Percentiles rank a stretch among this genome's conserved stretches.
phyloP scores from a whole-genome alignment of 108 stramenopile genomes.

The Pseudonitzschia delicatissima region DNA sequence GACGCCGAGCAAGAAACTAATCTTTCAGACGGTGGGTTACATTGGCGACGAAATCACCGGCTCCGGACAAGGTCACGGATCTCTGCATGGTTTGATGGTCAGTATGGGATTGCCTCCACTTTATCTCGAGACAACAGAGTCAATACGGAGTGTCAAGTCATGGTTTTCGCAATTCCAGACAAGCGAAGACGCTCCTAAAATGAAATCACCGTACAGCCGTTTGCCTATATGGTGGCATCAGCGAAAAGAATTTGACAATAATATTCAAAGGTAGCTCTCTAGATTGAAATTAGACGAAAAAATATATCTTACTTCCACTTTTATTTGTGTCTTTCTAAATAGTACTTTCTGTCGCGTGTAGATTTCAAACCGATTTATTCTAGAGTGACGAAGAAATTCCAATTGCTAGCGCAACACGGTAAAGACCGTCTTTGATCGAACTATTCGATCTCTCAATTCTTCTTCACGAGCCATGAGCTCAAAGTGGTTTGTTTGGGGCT shows the following conservation, averaged over 20 bases:
- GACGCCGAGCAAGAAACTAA: slow-evolving; percentile 22
- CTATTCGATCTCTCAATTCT: neutral
- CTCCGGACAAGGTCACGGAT: slow-evolving; percentile 27
- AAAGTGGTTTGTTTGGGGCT: slow-evolving; percentile 22
- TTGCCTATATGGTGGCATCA: slow-evolving; percentile 35
- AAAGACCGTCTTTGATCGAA: too few relatives aligned
- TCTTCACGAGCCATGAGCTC: slow-evolving; percentile 27
- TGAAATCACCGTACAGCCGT: slow-evolving; percentile 11
- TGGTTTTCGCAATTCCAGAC: slow-evolving; percentile 33
- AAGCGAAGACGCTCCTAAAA: neutral
- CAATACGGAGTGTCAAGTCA: slow-evolving; percentile 15
- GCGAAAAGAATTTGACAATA: slow-evolving; percentile 18
- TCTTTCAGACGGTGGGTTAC: slow-evolving; percentile 28
- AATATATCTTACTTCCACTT: too few relatives aligned
- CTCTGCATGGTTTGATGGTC: slow-evolving; percentile 24
- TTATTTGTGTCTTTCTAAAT: too few relatives aligned
- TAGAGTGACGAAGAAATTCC: too few relatives aligned
- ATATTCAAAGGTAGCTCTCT: slow-evolving; percentile 16
- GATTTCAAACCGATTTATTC: too few relatives aligned
- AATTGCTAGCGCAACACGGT: too few relatives aligned
- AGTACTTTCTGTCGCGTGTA: too few relatives aligned
- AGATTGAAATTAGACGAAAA: too few relatives aligned
- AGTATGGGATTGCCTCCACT: slow-evolving; percentile 29
- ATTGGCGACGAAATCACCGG: slow-evolving; percentile 28
- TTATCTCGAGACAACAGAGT: slow-evolving; percentile 22